phyloP scores from a whole-genome alignment of 106 monocot genomes.

The Allium sativum region DNA sequence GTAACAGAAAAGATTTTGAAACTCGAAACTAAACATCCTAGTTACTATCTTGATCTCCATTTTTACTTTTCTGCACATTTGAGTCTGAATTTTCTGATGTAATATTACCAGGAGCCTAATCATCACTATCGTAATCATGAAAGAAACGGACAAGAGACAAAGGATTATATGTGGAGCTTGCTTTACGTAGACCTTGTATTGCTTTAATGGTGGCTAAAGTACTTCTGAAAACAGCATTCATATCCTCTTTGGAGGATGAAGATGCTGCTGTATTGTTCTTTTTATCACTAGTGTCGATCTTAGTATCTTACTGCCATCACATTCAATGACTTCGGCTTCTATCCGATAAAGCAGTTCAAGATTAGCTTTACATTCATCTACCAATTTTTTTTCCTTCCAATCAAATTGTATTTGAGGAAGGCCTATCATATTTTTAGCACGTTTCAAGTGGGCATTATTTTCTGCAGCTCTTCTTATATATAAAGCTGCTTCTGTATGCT shows the following conservation, averaged over 20 bases:
- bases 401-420: too few relatives aligned
- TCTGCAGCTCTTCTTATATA: too few relatives aligned
- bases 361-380: constrained; percentile 75
- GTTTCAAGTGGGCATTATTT: too few relatives aligned
- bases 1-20: too few relatives aligned
- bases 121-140: constrained; percentile 29
- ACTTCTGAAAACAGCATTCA: constrained; percentile 50
- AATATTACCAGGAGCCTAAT: constrained; percentile 34
- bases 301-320: neutral
- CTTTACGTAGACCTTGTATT: constrained; percentile 62
- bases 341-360: constrained; percentile 79
- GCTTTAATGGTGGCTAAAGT: constrained; percentile 72
- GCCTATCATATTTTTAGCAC: too few relatives aligned
- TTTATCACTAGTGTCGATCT: neutral
- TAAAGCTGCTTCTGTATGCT: too few relatives aligned
- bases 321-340: constrained; percentile 62
- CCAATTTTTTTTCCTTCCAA: too few relatives aligned
- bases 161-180: constrained; percentile 86
- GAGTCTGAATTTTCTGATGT: constrained; percentile 57
- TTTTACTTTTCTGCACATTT: constrained; percentile 19
- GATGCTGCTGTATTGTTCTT: constrained; percentile 11
- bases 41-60: constrained; percentile 30
- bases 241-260: constrained; percentile 24
- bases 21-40: too few relatives aligned
- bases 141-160: constrained; percentile 67